phyloP scores from a whole-genome alignment of 306 rosid species.

The Delonix regia region DNA sequence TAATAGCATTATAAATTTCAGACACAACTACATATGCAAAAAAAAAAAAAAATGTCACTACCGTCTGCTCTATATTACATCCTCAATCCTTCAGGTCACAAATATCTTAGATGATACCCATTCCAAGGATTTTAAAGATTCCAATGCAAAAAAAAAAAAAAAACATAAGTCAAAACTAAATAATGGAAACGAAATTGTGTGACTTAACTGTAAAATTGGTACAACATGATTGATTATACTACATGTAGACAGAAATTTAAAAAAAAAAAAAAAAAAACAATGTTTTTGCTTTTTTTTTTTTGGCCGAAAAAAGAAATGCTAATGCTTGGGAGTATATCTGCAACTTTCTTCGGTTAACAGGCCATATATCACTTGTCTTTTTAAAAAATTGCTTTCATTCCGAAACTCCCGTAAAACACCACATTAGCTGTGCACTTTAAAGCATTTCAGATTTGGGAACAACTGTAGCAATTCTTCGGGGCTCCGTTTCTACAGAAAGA shows the following conservation, averaged over 20 bases:
- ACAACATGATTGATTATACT: neutral
- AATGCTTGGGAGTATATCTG: neutral
- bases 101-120: neutral
- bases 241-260: neutral
- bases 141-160: neutral
- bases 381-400: neutral
- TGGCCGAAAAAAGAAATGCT: too few relatives aligned
- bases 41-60: too few relatives aligned
- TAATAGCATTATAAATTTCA: too few relatives aligned
- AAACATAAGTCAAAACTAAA: neutral
- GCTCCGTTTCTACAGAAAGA: conserved; percentile 67
- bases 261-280: too few relatives aligned
- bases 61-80: too few relatives aligned
- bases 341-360: neutral
- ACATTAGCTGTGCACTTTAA: conserved; percentile 81
- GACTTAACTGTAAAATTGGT: neutral
- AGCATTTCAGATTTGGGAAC: conserved; percentile 76
- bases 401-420: conserved; percentile 29
- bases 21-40: too few relatives aligned
- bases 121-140: neutral
- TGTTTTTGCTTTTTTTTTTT: too few relatives aligned
- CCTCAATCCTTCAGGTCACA: neutral
- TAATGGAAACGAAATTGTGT: conserved; percentile 1
- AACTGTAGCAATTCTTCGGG: conserved; percentile 65
- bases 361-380: neutral